A percentile compares a stretch with the other conserved stretches of the same genome.
Evolutionary conservation across 2,329 filamentous ascomycete genomes (phyloP).

Genomic region (Penicillium fuscoglaucum): DNA sequence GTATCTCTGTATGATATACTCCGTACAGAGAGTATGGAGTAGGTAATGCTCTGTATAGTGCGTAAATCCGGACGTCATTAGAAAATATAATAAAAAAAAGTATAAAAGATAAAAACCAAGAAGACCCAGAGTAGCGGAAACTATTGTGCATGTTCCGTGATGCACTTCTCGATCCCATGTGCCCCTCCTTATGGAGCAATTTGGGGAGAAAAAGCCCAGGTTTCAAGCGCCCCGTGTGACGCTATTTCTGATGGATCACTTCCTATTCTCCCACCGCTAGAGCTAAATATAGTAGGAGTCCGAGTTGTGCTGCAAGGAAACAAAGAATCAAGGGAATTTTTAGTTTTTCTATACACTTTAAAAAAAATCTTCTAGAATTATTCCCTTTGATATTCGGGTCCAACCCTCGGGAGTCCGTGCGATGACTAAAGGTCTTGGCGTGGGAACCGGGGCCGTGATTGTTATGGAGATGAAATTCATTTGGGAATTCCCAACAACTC

Average conservation of each 20-base stretch:
- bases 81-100: neutral
- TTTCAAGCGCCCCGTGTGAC: conserved; percentile 2
- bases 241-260: conserved; percentile 24
- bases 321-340: neutral
- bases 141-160: conserved; percentile 10
- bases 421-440: neutral
- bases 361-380: neutral
- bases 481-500: conserved; percentile 13
- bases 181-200: conserved; percentile 5
- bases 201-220: neutral
- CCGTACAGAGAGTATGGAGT: neutral
- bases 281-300: conserved; percentile 9
- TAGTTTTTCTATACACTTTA: neutral
- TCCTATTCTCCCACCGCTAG: conserved; percentile 16
- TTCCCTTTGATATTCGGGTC: neutral
- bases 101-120: neutral
- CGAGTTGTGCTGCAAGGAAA: neutral
- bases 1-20: neutral
- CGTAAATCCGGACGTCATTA: neutral
- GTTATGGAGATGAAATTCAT: neutral
- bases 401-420: neutral
- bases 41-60: neutral
- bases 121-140: conserved; percentile 11
- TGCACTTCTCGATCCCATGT: conserved; percentile 10
- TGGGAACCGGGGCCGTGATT: neutral